Evolutionary conservation across 805 yeast genomes (phyloP), one percentile per base, ranked within the genome.

Genomic region (Dipodascopsis uninucleata): DNA sequence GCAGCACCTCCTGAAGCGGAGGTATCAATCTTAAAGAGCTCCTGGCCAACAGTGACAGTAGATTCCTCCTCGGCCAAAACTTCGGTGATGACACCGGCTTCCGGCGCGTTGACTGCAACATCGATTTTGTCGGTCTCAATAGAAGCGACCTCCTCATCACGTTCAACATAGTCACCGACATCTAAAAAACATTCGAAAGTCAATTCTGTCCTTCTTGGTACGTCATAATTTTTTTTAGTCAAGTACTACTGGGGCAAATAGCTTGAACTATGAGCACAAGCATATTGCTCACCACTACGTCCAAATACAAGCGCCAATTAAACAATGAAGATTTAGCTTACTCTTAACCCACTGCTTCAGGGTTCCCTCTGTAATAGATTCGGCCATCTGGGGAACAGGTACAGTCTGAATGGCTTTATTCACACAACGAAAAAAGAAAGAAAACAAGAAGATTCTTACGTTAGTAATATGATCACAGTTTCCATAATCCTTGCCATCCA

Each of bases 61-160:
- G 87, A 96, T 34, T 90, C 97, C 31, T 87, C 85, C 31, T 71
- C 70, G 55, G 82, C 95, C 60, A 86, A 76, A 46, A 87, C 68
- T 67, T 90, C 96, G 40, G 82, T 79, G 63, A 93, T 73, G 43
- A 87, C 86, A 71, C 98, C 98, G 36, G 90, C 67, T 41, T 86
- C 76, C 51, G 98, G 97, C 5, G 98, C 81, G 65, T 88, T 90
- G 50, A 93, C 97, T 65, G 90, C 95, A 41, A 93, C 94, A 62
- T 93, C 98, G 61, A 93, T 89, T 74, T 93, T 93, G 69, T 93
- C 98, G 39, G 98, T 93, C 72, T 93, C 98, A 59, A 93, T 90
- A 55, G 97, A 89, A 47, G 97, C 97, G 58, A 93, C 74, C 55
- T 85, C 79, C 71, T 90, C 97, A 67, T 90, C 97, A 57, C 71